Evolutionary conservation across 192 early-diverging fungal species (phyloP).

Genomic region (Glomus cerebriforme): DNA sequence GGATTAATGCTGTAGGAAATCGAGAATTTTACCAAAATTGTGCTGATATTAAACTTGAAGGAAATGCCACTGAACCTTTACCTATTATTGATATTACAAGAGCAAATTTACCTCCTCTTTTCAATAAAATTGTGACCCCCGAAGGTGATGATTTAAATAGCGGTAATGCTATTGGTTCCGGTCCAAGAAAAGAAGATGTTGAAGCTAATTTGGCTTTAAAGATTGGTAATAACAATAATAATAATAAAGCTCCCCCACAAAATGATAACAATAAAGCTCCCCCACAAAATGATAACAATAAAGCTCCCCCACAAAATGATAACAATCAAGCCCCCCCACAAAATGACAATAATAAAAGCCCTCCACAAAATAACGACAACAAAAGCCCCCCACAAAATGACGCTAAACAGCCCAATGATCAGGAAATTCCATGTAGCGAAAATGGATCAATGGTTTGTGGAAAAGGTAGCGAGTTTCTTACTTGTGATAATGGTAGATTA

Average conservation of each 20-base stretch:
- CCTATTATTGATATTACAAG: slow-evolving; percentile 27
- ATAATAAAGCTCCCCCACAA: neutral
- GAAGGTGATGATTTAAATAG: slow-evolving; percentile 16
- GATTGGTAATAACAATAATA: neutral
- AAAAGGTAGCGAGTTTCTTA: neutral
- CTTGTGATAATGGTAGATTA: slow-evolving; percentile 15
- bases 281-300: neutral
- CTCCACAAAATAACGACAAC: neutral
- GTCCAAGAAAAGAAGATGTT: slow-evolving; percentile 5
- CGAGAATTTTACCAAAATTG: slow-evolving; percentile 78
- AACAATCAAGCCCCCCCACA: neutral
- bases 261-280: neutral
- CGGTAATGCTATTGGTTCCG: slow-evolving; percentile 21
- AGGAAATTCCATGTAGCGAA: neutral
- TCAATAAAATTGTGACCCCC: neutral
- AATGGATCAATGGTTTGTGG: slow-evolving; percentile 2
- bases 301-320: neutral
- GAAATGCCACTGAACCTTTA: slow-evolving; percentile 30
- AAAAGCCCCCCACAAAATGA: neutral
- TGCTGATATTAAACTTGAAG: slow-evolving; percentile 67
- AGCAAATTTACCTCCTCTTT: slow-evolving; percentile 24
- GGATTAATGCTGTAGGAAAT: slow-evolving; percentile 72
- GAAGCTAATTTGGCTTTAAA: slow-evolving; percentile 12
- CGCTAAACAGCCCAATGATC: neutral
- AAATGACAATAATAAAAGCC: neutral